Base-by-base conservation (phyloP, 225 moss, liverwort and hornwort genomes). In the Asterella californica region DNA sequence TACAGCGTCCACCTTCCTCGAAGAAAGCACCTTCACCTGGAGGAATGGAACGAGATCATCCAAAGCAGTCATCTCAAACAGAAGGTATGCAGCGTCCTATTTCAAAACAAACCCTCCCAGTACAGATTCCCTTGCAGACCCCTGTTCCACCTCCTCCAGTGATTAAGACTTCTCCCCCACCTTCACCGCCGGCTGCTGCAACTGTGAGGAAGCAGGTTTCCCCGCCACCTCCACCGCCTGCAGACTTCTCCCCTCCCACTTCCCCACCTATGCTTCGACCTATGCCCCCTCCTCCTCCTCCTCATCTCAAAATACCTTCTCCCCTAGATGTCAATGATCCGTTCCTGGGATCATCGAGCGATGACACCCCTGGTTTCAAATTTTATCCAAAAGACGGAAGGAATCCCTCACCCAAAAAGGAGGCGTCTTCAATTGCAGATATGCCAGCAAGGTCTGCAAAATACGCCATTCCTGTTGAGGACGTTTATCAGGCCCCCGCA, bases 211-310 rank as follows among this genome's bases (percentile, higher is more conserved):
- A 81, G 66, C 82, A 83, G 64, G 75, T 82, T 69, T 79, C 82
- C 7, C 81, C 79, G 32, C 81, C 82, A 25, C 79, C 81, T 38
- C 49, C 3, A 24, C 12, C 67, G 2, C 47, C 22, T 4, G 63
- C 33, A 18, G 81, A 79, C 15, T 30, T 29, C 2, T 84, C 87
- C 45, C 72, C 83, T 45, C 87, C 87, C 9, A 54, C 79, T 76
- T 87, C 87, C 8, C 87, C 87, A 6, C 81, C 81, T 14, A 78
- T 83, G 60, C 60, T 82, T 22, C 72, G 71, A 30, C 78, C 82
- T 62, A 75, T 85, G 50, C 85, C 87, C n/a, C 86, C 86, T 57
- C 86, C 86, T 18, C 83, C 83, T 66, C 87, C 87, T 11, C 87
- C 87, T 14, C 84, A 84, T 24, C 72, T 87, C 15, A 83, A 84